A percentile compares a stretch with the other conserved stretches of the same genome.
These are phyloP conservation scores for Elsinoe perseae DNA, from an alignment of 2,329 filamentous ascomycete genomes.

Conservation along the genomic window DNA sequence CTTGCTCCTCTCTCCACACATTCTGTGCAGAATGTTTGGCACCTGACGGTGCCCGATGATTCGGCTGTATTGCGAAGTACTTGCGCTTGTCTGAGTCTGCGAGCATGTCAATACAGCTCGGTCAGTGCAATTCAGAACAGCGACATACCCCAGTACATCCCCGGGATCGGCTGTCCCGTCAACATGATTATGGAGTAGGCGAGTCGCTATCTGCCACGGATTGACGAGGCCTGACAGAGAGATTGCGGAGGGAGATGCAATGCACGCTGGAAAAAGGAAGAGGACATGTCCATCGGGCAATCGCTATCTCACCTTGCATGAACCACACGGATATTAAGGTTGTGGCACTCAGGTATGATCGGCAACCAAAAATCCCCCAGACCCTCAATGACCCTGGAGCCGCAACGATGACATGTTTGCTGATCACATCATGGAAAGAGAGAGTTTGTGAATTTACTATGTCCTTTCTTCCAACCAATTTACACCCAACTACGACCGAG, in stretches of 20 bases:
- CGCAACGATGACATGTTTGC: slow-evolving; percentile 1
- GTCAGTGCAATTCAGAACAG: background rate
- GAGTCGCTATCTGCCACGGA: background rate
- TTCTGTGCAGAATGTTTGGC: slow-evolving; percentile 38
- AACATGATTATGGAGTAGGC: background rate
- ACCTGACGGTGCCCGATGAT: slow-evolving; percentile 29
- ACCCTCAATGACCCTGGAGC: background rate
- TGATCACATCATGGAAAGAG: background rate
- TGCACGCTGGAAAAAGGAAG: background rate
- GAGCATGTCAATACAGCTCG: background rate
- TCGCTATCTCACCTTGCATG: background rate
- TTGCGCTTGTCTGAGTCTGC: slow-evolving; percentile 40
- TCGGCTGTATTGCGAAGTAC: slow-evolving; percentile 42
- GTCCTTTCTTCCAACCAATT: background rate
- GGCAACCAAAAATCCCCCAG: background rate
- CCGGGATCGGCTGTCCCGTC: slow-evolving; percentile 27
- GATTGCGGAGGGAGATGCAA: background rate
- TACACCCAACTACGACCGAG: background rate
- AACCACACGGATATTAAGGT: slow-evolving; percentile 1
- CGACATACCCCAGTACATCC: slow-evolving; percentile 39
- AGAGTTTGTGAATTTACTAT: background rate
- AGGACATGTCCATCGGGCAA: background rate
- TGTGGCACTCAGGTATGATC: background rate
- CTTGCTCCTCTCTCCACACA: slow-evolving; percentile 31
- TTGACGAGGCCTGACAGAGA: background rate